Evolutionary conservation across 1,284 basidiomycete genomes (phyloP).

Genomic region (Rhodotorula sp.): DNA sequence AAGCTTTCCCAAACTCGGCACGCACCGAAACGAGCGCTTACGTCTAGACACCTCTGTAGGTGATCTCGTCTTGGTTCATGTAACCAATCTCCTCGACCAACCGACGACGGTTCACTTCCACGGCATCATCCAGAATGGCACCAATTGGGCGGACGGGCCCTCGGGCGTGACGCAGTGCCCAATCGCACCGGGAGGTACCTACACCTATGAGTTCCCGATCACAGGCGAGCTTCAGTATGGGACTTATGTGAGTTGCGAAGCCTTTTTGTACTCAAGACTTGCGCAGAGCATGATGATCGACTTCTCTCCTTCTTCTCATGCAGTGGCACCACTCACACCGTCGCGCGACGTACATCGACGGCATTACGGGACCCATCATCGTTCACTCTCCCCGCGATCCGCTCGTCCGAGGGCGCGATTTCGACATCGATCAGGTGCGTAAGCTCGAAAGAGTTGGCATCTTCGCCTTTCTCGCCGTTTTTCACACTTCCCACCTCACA

Average conservation of each 20-base stretch:
- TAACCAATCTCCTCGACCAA: constrained; percentile 52
- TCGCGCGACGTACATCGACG: constrained; percentile 54
- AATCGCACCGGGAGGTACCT: constrained; percentile 55
- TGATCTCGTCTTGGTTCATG: constrained; percentile 53
- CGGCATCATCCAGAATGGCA: constrained; percentile 52
- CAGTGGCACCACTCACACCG: constrained; percentile 46
- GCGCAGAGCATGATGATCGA: no score
- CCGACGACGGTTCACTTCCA: constrained; percentile 55
- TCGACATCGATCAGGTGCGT: constrained; percentile 41
- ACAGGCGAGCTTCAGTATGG: constrained; percentile 27
- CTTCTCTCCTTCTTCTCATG: constrained; percentile 23
- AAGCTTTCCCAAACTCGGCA: neutral
- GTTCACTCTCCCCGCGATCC: constrained; percentile 47
- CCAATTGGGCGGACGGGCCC: constrained; percentile 54
- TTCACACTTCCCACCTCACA: neutral
- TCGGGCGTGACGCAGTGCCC: constrained; percentile 56
- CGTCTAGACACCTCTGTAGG: constrained; percentile 21
- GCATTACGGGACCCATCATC: constrained; percentile 49
- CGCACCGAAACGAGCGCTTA: neutral
- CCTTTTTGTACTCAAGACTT: neutral
- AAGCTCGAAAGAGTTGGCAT: no score
- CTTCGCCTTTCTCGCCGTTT: no score
- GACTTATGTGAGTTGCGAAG: constrained; percentile 2
- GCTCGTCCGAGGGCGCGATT: constrained; percentile 44
- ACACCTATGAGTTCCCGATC: constrained; percentile 56